Evolutionary conservation across 306 rosid genomes (phyloP).

Genomic region (Dalbergia cochinchinensis): DNA sequence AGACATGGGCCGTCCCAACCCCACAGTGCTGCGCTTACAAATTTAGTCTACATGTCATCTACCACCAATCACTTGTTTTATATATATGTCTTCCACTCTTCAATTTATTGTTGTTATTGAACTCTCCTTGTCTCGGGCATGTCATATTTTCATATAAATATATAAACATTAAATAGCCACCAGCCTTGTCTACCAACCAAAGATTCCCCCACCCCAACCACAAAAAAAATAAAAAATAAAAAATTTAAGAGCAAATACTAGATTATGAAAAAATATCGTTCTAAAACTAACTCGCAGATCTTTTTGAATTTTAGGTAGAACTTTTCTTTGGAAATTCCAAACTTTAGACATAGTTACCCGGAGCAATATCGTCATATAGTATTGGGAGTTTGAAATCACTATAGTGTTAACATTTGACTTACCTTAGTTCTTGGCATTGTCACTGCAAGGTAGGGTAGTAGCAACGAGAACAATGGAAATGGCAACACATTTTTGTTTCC

Average conservation of each 20-base stretch:
- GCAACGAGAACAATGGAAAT: background rate
- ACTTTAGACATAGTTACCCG: background rate
- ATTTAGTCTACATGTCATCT: background rate
- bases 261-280: too few relatives aligned
- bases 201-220: background rate
- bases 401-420: background rate
- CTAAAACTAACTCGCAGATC: too few relatives aligned
- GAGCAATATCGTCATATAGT: background rate
- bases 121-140: background rate
- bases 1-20: constrained; percentile 62
- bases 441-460: background rate
- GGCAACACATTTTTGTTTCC: background rate
- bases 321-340: background rate
- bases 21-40: constrained; percentile 20
- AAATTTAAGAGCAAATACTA: background rate
- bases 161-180: background rate
- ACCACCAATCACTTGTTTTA: background rate
- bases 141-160: background rate
- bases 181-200: background rate
- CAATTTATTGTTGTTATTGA: background rate
- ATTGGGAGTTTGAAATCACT: background rate
- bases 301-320: background rate
- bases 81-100: background rate
- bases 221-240: too few relatives aligned
- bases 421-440: background rate